Base-by-base conservation (phyloP, 2,329 filamentous ascomycete species). In the Trichophyton equinum region DNA sequence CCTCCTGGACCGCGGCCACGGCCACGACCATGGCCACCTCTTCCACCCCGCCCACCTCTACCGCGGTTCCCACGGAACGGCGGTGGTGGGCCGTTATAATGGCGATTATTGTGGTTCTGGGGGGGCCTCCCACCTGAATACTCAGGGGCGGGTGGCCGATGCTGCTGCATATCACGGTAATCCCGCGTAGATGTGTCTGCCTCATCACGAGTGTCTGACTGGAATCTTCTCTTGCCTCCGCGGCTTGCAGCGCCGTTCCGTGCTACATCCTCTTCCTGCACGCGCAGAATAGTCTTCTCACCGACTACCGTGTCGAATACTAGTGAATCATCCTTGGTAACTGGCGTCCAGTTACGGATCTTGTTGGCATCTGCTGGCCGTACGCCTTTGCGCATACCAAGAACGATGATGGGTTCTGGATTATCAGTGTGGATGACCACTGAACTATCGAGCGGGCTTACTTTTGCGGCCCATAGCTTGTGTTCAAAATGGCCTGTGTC, bases 391-490 rank as follows among this genome's bases (percentile, higher is more conserved):
- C 86, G 82, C 55, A 92, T 79, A 1, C 90, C 91, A 42, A 99
- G 80, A 1, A 97, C 89, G 9, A 97, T 85, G 9, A 89, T 81
- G 0, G 91, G 91, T 0, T 81, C 82, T 0, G 82, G 80, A 68
- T 91, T 91, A 65, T 95, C 89, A 0, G 89, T 91, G 75, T 94
- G 87, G 66, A 85, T 85, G 53, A 79, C 81, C 44, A 85, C 82
- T 0, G 81, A 82, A 15, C 83, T 76, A 0, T 86, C 84, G 0
- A 91, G 80, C 0, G 94, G 90, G 36, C 83, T 81, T 9, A 96
- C 83, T 49, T 85, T 82, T 15, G 87, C 90, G 4, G 92, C 94
- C 91, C 92, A 99, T 44, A 97, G 81, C 67, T 82, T 87, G 71
- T 91, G 86, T 63, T 96, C 87, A 65, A 83, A 85, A 65, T 82